phyloP scores from a whole-genome alignment of 139 green algal species.

The Klebsormidium nitens region DNA sequence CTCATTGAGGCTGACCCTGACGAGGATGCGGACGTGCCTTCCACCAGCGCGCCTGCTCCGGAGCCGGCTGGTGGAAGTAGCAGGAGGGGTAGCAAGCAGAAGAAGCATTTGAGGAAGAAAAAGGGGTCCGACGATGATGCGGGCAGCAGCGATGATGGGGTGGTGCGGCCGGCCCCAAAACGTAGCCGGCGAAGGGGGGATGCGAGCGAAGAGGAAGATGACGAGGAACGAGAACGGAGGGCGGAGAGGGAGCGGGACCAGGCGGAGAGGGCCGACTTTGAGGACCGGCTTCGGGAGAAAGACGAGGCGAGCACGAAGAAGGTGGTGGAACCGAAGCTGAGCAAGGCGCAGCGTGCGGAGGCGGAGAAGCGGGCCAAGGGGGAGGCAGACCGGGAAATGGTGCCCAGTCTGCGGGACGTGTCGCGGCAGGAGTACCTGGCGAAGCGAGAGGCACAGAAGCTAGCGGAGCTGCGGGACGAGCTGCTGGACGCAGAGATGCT shows the following conservation, averaged over 20 bases:
- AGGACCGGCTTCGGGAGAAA: slow-evolving; percentile 57
- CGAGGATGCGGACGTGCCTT: slow-evolving; percentile 30
- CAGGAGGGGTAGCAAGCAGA: slow-evolving; percentile 4
- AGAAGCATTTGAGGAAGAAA: slow-evolving; percentile 13
- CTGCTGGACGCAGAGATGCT: slow-evolving; percentile 78
- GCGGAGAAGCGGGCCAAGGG: slow-evolving; percentile 55
- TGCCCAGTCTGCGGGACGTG: slow-evolving; percentile 59
- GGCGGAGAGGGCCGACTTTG: slow-evolving; percentile 83
- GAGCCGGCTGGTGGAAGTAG: background rate
- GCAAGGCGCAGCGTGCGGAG: slow-evolving; percentile 14
- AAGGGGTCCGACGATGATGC: slow-evolving; percentile 14
- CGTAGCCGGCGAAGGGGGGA: background rate
- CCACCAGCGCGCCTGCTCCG: too few relatives aligned
- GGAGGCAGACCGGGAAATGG: slow-evolving; percentile 42
- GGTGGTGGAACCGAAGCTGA: slow-evolving; percentile 32
- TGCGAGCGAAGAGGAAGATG: slow-evolving; percentile 9
- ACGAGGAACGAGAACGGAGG: background rate
- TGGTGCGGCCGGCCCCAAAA: too few relatives aligned
- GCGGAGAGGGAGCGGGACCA: slow-evolving; percentile 44
- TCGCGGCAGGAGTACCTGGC: slow-evolving; percentile 92
- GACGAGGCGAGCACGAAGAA: slow-evolving; percentile 70
- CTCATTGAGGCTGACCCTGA: slow-evolving; percentile 33
- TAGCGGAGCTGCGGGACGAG: slow-evolving; percentile 68
- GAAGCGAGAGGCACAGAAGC: slow-evolving; percentile 82
- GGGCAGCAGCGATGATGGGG: slow-evolving; percentile 1